Evolutionary conservation across 495 filamentous ascomycete species (phyloP), one percentile per base, ranked within the genome.

Genomic region (Neurospora sp.): DNA sequence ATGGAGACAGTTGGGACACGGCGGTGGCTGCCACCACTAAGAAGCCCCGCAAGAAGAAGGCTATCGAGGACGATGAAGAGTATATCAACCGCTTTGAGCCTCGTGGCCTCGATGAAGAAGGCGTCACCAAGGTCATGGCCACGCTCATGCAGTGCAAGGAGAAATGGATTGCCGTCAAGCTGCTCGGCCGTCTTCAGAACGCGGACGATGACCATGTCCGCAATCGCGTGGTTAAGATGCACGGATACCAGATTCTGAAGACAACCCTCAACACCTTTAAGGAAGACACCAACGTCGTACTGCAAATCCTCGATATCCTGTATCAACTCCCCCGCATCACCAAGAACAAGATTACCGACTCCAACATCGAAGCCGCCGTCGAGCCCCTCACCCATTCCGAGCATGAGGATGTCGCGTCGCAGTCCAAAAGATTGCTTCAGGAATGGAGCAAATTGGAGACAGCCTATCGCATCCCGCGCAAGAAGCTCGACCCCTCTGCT

Each of bases 101-200:
- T 72, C 94, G 92, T 80, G 89, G 88, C 21, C 88, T 99, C 71
- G 90, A 94, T 74, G 94, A 97, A 81, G 88, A 92, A 74, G 93
- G 92, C 72, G 96, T 98, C 76, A 96, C 92, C 77, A 97, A 96
- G 81, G 94, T 99, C 82, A 98, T 99, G 95, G 93, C 94, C 7
- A 92, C 94, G n/a, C 90, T 99, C 73, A 93, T 97, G 89, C 95
- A 98, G 81, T 98, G 94, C 86, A 95, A 96, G 82, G 96, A 99
- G 87, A 98, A 98, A 78, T 99, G 96, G 96, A 98, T 99, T 80
- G 92, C 93, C 13, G 94, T 97, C 84, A 98, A 98, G 84, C 85
- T 99, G 71, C 90, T 99, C 19, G 87, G 89, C 43, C 94, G 96
- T 54, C 92, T 99, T 71, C 93, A 97, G 80, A 89, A 88, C n/a